Evolutionary conservation across 768 basidiomycete genomes (phyloP), one percentile per base, ranked within the genome.

Genomic region (Serendipita sp.): DNA sequence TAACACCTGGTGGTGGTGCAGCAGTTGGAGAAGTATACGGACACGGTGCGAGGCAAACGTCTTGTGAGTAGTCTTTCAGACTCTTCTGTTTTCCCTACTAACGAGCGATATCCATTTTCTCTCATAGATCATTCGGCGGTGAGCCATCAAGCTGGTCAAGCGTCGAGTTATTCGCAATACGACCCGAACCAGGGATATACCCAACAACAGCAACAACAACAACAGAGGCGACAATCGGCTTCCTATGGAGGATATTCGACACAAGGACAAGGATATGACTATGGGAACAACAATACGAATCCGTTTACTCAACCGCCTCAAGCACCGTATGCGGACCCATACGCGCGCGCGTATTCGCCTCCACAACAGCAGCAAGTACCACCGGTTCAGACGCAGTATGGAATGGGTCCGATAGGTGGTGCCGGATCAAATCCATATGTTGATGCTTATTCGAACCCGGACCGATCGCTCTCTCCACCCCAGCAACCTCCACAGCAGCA

Each of bases 181-280:
- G 55, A 60, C n/a, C 55, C n/a, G 36, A 50, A 50, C 29, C 48
- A 50, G n/a, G 48, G 48, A 50, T 33, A 60, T 60, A 60, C 55
- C 55, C 55, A 60, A 10, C 55, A 60, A 60, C 18, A 60, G 8
- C 18, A 52, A 18, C 48, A 6, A 52, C 48, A 52, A 8, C 48
- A 52, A 52, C 48, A 31, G 44, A 45, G 44, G 16, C 48, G 10
- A 52, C 48, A 6, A 10, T 33, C 48, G 31, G 48, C 48, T 33
- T 8, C 31, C n/a, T 33, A 31, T 33, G 31, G 48, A 18, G 48
- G 8, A 18, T 18, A 52, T 33, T 52, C 48, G 16, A 52, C 40
- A 40, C 40, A 40, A 40, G 40, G 40, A 40, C 48, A 50, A 50
- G 48, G 48, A 50, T 50, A 50, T 40, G 40, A 40, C 40, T 40